These are phyloP conservation scores for Helianthus annuus DNA, from an alignment of 129 eudicot genomes.

Conservation along the genomic window DNA sequence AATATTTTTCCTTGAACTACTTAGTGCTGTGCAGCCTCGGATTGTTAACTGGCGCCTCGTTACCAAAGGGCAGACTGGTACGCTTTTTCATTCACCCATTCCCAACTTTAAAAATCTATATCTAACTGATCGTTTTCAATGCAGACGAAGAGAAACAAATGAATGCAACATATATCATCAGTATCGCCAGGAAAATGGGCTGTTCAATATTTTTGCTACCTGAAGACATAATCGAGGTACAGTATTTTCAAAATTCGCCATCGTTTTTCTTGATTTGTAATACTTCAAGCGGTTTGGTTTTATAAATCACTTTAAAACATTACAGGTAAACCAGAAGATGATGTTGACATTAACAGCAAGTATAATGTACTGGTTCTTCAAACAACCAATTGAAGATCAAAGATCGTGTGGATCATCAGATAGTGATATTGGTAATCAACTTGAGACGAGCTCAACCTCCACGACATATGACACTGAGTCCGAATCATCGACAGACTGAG, in stretches of 20 bases:
- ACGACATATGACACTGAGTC: constrained; percentile 82
- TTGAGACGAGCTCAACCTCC: constrained; percentile 72
- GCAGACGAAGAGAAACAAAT: constrained; percentile 96
- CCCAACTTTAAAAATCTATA: background rate
- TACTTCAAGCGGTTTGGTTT: background rate
- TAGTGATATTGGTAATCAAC: constrained; percentile 73
- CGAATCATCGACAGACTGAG: constrained; percentile 72
- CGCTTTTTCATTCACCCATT: constrained; percentile 6
- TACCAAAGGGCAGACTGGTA: constrained; percentile 89
- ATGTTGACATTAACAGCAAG: constrained; percentile 82
- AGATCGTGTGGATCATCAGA: constrained; percentile 70
- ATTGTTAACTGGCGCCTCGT: constrained; percentile 95
- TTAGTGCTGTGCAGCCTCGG: constrained; percentile 92
- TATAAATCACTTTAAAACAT: background rate
- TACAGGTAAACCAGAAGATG: constrained; percentile 96
- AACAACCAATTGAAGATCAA: constrained; percentile 69
- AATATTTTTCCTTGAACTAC: constrained; percentile 91
- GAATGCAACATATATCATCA: constrained; percentile 96
- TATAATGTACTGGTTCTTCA: constrained; percentile 89
- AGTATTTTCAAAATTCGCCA: background rate
- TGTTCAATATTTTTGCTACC: constrained; percentile 96
- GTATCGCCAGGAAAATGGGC: constrained; percentile 93
- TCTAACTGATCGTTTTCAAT: background rate
- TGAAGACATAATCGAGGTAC: constrained; percentile 93
- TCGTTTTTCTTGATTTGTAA: background rate